Base-by-base conservation (phyloP, 371 early-diverging fungal genomes). In the Thermomucor indicae-seudaticae region DNA sequence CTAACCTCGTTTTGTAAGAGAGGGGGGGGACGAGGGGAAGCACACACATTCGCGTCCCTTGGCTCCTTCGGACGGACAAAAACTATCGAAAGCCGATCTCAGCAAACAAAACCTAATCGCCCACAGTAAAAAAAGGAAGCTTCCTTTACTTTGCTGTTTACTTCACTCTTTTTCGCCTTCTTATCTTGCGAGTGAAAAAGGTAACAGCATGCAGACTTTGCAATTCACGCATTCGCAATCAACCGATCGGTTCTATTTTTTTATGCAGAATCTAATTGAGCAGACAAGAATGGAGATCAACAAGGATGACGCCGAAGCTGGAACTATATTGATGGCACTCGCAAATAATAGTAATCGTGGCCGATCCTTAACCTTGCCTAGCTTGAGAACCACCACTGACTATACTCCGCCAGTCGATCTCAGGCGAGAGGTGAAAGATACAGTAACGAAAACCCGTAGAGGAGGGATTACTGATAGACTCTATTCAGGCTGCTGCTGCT, bases 301-400 rank as follows among this genome's bases (percentile, higher is more conserved):
- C 30, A 44, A 43, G 2, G 65, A 65, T n/a, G 66, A 67, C 39
- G 62, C 55, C 14, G 72, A 72, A 53, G 68, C 68, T 16, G 62
- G 72, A 19, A 64, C 67, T 27, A 72, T 72, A 25, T 45, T 72
- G 17, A 65, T 67, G 44, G 49, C 72, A 16, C 44, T 72, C 3
- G 63, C 72, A 3, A 64, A 64, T n/a, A n/a, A n/a, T n/a, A n/a
- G n/a, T n/a, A n/a, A n/a, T n/a, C n/a, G n/a, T n/a, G n/a, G n/a
- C n/a, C n/a, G n/a, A n/a, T n/a, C n/a, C n/a, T 24, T 57, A 61
- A 43, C 39, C 35, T 16, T 43, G 40, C 41, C 29, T 27, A 35
- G 17, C 32, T 43, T 47, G 25, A 12, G 24, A 29, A 17, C 41
- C 30, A 45, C 39, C 32, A 12, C 37, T 41, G 42, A 40, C 25